Conservation (phyloP, 257 asterid species). For the Salvia rosmarinus region DNA sequence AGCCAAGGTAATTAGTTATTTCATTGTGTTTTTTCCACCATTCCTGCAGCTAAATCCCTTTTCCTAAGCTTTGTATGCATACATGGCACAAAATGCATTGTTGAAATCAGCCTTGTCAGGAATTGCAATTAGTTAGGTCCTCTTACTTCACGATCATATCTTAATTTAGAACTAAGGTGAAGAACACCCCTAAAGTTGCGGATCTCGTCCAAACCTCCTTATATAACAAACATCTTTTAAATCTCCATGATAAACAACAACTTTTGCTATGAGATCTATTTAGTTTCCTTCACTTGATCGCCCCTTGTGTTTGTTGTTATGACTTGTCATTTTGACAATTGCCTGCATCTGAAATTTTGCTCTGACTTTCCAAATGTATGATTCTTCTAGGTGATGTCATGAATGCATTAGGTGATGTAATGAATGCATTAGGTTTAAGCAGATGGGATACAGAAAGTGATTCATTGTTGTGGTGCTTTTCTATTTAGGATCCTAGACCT, state of each 20-base stretch:
- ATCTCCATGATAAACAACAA: background rate
- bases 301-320: background rate
- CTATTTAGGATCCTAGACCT: constrained; percentile 66
- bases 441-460: background rate
- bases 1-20: constrained; percentile 50
- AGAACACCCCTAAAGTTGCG: background rate
- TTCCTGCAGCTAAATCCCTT: background rate
- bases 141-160: background rate
- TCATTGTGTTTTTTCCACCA: constrained; percentile 3
- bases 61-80: background rate
- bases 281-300: background rate
- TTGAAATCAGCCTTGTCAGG: background rate
- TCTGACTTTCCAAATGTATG: background rate
- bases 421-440: background rate
- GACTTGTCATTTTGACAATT: too few species aligned
- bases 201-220: background rate
- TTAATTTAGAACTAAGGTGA: background rate
- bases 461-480: background rate
- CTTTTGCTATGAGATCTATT: background rate
- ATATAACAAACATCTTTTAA: too few species aligned
- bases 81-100: background rate
- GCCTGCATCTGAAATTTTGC: too few species aligned
- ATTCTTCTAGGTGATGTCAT: background rate
- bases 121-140: background rate
- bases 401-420: too few species aligned